Evolutionary conservation across 139 green algal species (phyloP), one percentile per base, ranked within the genome.

Genomic region (Haematococcus sp.): DNA sequence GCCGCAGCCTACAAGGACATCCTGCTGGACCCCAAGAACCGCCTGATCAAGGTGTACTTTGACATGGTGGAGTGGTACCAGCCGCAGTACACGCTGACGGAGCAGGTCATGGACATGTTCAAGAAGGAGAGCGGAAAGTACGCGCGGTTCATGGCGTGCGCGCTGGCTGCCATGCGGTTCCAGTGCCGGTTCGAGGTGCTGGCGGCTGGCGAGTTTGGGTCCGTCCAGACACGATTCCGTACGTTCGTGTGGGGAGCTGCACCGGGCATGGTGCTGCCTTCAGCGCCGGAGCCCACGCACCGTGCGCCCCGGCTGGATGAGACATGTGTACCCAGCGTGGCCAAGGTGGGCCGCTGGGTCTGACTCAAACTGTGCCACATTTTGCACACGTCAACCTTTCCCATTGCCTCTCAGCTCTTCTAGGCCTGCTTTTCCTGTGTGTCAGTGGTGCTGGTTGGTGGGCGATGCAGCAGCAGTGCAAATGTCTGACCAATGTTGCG

Each of bases 81-180:
- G 44, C 89, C 89, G 2, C 65, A 44, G 0, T 92, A 80, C 66
- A 80, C 89, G 25, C 80, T 94, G 27, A 93, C 90, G 83, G 89
- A 94, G 83, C 91, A 94, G 56, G 88, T 91, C 3, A 28, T 81
- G 73, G 90, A 94, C 73, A 86, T 89, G 25, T 77, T 93, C 69
- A 88, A 82, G 61, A 91, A 89, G 79, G 83, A 91, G 78, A 34
- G 84, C 16, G 90, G 68, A 0, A 30, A 70, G 25, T 94, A 94
- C 34, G 76, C 85, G n/a, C 91, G 93, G 68, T 88, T 82, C 28
- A 82, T 86, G 16, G 60, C 87, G 33, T 68, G 68, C 15, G 69
- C 66, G 44, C 71, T 94, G 74, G 64, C 88, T 4, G 20, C 81
- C 27, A 65, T 86, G 63, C 56, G 75, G 22, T 94, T 94, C 80